Evolutionary conservation across 2,329 filamentous ascomycete species (phyloP).

Genomic region (Aspergillus candidus): DNA sequence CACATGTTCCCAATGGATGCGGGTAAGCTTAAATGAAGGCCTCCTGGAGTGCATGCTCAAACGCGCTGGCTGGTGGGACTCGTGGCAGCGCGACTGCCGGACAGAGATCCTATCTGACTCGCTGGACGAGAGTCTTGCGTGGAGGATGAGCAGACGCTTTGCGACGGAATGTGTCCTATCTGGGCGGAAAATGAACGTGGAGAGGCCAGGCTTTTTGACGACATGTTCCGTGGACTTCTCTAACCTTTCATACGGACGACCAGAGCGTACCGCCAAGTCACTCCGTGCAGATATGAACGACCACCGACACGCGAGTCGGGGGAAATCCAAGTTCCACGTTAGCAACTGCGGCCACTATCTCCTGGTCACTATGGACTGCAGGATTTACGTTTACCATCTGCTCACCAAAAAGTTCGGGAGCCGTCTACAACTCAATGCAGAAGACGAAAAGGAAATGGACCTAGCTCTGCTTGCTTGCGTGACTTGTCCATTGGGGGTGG

Average conservation of each 20-base stretch:
- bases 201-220: constrained; percentile 33
- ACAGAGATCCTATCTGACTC: constrained; percentile 26
- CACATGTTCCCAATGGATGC: constrained; percentile 56
- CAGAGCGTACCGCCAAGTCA: constrained; percentile 4
- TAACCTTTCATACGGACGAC: constrained; percentile 14
- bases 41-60: constrained; percentile 51
- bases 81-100: constrained; percentile 27
- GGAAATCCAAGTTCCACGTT: constrained; percentile 42
- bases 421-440: constrained; percentile 15
- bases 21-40: constrained; percentile 47
- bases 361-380: constrained; percentile 48
- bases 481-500: constrained; percentile 50
- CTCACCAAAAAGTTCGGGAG: constrained; percentile 13
- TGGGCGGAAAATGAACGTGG: constrained; percentile 25
- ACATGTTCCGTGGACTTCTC: constrained; percentile 28
- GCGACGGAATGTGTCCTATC: constrained; percentile 47
- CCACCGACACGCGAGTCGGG: not conserved
- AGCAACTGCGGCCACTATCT: constrained; percentile 56
- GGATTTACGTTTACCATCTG: constrained; percentile 54
- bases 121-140: constrained; percentile 33
- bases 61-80: constrained; percentile 51
- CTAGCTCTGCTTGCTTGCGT: constrained; percentile 48
- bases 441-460: constrained; percentile 23
- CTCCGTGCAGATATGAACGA: constrained; percentile 21
- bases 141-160: constrained; percentile 42